Conservation (phyloP, 2,329 filamentous ascomycete species). For the Elsinoe arachidis region DNA sequence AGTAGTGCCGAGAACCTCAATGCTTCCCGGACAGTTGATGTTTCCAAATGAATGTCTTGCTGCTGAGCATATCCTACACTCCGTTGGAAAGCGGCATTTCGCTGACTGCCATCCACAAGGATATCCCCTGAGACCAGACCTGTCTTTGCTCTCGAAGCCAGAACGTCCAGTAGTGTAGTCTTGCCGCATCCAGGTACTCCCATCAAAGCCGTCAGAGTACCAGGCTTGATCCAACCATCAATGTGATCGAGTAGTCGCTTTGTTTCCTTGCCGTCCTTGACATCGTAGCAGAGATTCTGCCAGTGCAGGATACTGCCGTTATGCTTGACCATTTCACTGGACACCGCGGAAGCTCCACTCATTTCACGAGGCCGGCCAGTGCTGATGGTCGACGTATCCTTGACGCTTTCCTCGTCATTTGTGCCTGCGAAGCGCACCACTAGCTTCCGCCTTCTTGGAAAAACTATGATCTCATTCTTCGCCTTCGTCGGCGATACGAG, state of each 20-base stretch:
- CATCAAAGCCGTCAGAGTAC: conserved; percentile 68
- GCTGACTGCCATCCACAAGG: not conserved
- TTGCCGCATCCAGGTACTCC: conserved; percentile 63
- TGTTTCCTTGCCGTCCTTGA: not conserved
- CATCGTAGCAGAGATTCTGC: not conserved
- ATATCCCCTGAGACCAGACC: not conserved
- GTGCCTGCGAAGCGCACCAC: not conserved
- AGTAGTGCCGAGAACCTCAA: not conserved
- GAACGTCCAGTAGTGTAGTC: conserved; percentile 70
- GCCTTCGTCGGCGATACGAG: not conserved
- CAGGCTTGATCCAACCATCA: conserved; percentile 33
- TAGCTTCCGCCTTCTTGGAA: not conserved
- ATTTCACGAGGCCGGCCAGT: not conserved
- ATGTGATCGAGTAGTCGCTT: conserved; percentile 36
- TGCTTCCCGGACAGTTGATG: not conserved
- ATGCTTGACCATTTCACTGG: not conserved
- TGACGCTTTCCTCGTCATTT: not conserved
- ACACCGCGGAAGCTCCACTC: not conserved
- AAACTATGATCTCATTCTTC: not conserved
- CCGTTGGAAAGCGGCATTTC: not conserved
- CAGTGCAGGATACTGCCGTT: not conserved
- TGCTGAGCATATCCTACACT: not conserved
- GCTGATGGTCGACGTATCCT: not conserved
- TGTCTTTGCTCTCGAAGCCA: conserved; percentile 39
- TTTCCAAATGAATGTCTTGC: not conserved